Evolutionary conservation across 164 flowering plant species (phyloP), one percentile per base, ranked within the genome.

Genomic region (Chimonanthus praecox): DNA sequence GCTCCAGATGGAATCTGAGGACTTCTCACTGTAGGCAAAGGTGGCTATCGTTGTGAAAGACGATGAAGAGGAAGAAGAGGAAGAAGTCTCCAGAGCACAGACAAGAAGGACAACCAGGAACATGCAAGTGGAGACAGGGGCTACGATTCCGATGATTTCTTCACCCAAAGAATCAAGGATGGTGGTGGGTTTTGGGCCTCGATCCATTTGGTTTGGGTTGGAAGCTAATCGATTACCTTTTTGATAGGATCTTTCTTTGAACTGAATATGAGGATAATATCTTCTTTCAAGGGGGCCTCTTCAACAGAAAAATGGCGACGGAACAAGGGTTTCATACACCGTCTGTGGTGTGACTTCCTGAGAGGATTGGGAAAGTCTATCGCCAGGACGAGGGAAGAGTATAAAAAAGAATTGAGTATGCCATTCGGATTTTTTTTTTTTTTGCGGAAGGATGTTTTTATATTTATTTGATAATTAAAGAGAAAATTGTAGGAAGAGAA

Each of bases 121-220:
- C 97, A 96, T 96, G 80, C 99, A 96, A 18, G 84, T 84, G 69
- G 99, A 88, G 64, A 94, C 99, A 18, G 97, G 99, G 5, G 88
- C 75, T 13, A 96, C 61, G 83, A 96, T 94, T 81, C 97, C 79
- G 80, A 90, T 67, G 74, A 94, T 86, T 79, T 96, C 97, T 82
- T 94, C 97, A 5, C 99, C 99, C 0, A 91, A 68, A 20, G 92
- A 79, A 8, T 90, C 89, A 49, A 94, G 80, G 49, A 96, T 60
- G 79, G 82, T 83, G 49, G 69, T 76, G 83, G 70, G 70, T n/a
- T 47, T 47, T 48, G 18, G 70, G 50, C 33, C 8, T 68, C 48
- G 51, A n/a, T n/a, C 54, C 54, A n/a, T 48, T 11, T 44, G 49
- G 47, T 66, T 44, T 66, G 68, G 69, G 3, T 66, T 66, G n/a